Evolutionary conservation across 176 grass and related monocot species (phyloP).

Genomic region (Bolboschoenus planiculmis): DNA sequence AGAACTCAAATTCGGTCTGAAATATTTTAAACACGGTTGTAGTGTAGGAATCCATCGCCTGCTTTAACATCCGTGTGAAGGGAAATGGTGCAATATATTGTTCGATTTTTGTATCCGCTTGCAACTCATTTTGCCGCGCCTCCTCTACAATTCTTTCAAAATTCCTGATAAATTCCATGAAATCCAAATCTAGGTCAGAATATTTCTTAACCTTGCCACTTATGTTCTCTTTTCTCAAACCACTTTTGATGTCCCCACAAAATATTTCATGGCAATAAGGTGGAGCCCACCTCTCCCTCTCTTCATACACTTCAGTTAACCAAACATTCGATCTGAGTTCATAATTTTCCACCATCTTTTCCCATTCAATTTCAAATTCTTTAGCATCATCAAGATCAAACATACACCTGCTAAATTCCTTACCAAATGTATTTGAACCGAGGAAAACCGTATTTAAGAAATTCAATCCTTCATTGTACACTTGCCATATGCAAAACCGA

Average conservation of each 20-base stretch:
- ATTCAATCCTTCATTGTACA: conserved; percentile 35
- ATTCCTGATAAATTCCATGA: conserved; percentile 29
- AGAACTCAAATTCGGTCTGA: conserved; percentile 43
- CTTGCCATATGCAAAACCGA: conserved; percentile 33
- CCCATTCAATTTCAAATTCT: conserved; percentile 36
- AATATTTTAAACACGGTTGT: conserved; percentile 31
- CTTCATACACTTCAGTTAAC: conserved; percentile 33
- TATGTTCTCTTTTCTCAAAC: conserved; percentile 15
- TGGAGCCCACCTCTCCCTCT: conserved; percentile 32
- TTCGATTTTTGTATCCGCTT: conserved; percentile 21
- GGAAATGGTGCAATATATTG: conserved; percentile 16
- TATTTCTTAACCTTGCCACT: conserved; percentile 20
- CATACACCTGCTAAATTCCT: conserved; percentile 29
- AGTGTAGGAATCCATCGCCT: conserved; percentile 31
- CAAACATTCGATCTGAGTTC: conserved; percentile 31
- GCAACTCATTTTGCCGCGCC: conserved; percentile 21
- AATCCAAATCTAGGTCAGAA: conserved; percentile 22
- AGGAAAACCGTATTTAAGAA: conserved; percentile 36
- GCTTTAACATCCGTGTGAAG: conserved; percentile 38
- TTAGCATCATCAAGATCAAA: conserved; percentile 35
- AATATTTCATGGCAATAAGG: conserved; percentile 32
- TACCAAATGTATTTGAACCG: conserved; percentile 34
- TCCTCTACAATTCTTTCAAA: conserved; percentile 31
- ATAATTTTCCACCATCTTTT: conserved; percentile 34
- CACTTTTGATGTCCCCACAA: conserved; percentile 31